phyloP scores from a whole-genome alignment of 2,329 filamentous ascomycete species.

The Beauveria sp. region DNA sequence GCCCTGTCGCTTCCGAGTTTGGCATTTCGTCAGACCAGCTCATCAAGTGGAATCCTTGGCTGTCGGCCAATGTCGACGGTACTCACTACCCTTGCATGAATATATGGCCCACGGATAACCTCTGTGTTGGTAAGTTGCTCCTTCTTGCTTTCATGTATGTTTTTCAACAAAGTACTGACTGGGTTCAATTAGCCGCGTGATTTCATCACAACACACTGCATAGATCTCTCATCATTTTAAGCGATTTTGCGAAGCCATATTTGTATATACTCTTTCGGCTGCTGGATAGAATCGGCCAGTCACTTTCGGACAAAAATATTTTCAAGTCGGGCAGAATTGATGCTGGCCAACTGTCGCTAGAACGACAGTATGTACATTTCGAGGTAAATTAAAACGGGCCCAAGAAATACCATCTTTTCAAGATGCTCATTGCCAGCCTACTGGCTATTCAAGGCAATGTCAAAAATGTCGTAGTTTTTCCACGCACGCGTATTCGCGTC shows the following conservation, averaged over 20 bases:
- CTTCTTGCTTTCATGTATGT: not conserved
- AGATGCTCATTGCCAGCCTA: not conserved
- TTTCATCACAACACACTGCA: not conserved
- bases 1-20: constrained; percentile 1
- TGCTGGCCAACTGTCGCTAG: not conserved
- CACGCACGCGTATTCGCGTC: constrained; percentile 16
- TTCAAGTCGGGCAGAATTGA: too few species aligned
- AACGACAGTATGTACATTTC: not conserved
- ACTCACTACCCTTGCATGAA: constrained; percentile 6
- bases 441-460: constrained; percentile 26
- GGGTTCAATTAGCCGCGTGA: not conserved
- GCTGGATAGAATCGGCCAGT: not conserved
- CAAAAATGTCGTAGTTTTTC: constrained; percentile 32
- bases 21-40: constrained; percentile 8
- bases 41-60: constrained; percentile 11
- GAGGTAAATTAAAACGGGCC: not conserved
- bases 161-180: not conserved
- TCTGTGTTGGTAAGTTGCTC: constrained; percentile 6
- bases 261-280: not conserved
- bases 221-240: not conserved
- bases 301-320: not conserved
- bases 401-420: not conserved
- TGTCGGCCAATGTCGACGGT: constrained; percentile 5
- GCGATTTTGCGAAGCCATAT: not conserved
- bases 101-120: constrained; percentile 7